Evolutionary conservation across 2,329 filamentous ascomycete species (phyloP), one percentile per base, ranked within the genome.

Genomic region (Fusarium irregulare): DNA sequence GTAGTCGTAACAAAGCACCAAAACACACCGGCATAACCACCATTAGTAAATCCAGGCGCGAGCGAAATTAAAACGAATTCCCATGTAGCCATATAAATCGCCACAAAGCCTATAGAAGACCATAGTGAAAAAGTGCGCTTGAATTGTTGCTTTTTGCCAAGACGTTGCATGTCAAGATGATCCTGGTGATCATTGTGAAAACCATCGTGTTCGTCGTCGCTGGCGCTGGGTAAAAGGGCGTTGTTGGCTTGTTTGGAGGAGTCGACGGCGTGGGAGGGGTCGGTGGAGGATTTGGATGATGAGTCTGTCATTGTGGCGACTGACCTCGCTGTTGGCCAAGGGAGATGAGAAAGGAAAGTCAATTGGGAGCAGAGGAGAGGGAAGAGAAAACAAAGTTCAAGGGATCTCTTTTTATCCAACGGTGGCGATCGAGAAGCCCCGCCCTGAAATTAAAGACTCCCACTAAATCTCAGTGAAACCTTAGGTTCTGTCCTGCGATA

Each of bases 51-150:
- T 0, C 64, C 65, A 1, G 65, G 65, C 23, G 65, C 59, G 1
- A 68, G 48, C 11, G 65, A 64, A 13, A 68, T 68, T 6, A 68
- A n/a, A 7, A 68, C 64, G 1, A 68, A 68, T 34, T 68, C 65
- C 65, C 65, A 68, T 1, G 65, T 68, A 1, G 65, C 65, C 65
- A 68, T 68, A n/a, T 68, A 68, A 12, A 68, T 68, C 4, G 64
- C 65, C 0, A 68, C 65, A 3, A 68, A 68, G 3, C 65, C 65
- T 21, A 68, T 68, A 16, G 65, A 68, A 14, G 65, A 68, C 64
- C 65, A 68, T 0, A 68, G 54, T 1, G 65, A 68, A 16, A 68
- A 68, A 0, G 42, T 68, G 0, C 65, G 59, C 37, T 64, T 68
- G 3, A 68, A 68, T 12, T 68, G 65, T 6, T 68, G 65, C 3